phyloP scores from a whole-genome alignment of 768 basidiomycete genomes.

The Boletales sp. region DNA sequence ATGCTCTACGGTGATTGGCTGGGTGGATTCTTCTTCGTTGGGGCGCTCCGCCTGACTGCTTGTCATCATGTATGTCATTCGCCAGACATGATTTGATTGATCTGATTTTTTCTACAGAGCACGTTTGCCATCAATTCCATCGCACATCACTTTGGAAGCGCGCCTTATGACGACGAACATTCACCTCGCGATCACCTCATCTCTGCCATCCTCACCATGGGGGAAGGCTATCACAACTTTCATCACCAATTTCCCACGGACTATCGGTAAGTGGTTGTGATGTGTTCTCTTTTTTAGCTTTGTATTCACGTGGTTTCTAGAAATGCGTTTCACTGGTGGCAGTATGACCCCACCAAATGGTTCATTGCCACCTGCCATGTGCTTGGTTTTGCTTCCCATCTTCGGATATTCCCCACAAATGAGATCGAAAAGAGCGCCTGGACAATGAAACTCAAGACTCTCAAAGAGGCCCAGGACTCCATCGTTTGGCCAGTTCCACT shows the following conservation, averaged over 20 bases:
- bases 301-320: constrained; percentile 26
- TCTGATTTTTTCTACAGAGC: constrained; percentile 43
- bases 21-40: constrained; percentile 75
- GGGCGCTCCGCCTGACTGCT: constrained; percentile 62
- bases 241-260: constrained; percentile 89
- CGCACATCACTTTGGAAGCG: constrained; percentile 78
- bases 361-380: constrained; percentile 69
- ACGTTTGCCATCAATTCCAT: constrained; percentile 89
- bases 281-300: neutral
- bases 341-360: constrained; percentile 70
- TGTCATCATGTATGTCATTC: constrained; percentile 70
- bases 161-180: constrained; percentile 79
- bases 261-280: constrained; percentile 28
- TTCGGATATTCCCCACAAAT: constrained; percentile 83
- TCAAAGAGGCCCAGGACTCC: constrained; percentile 60
- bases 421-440: constrained; percentile 81
- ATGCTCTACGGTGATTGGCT: constrained; percentile 70
- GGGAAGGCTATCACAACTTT: constrained; percentile 68
- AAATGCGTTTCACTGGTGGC: constrained; percentile 74
- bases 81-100: neutral
- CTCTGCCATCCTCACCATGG: constrained; percentile 78
- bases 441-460: constrained; percentile 77
- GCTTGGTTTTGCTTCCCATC: constrained; percentile 73
- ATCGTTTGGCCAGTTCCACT: constrained; percentile 57
- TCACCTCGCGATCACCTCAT: constrained; percentile 76